Conservation (phyloP, 179 eudicot species). For the Beta macrorhiza region DNA sequence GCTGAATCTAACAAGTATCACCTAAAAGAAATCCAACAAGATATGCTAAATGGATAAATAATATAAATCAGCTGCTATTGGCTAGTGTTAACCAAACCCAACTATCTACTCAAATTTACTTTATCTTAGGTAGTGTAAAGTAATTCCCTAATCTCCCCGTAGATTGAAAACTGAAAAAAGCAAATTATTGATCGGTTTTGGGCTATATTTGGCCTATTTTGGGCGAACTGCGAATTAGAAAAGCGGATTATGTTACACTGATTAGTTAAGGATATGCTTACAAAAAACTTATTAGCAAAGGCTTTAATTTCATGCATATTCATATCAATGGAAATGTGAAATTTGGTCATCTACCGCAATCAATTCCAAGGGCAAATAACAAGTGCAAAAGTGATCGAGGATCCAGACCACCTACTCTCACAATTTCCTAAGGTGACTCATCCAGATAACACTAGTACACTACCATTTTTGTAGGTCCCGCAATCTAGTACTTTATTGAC, state of each 20-base stretch:
- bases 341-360: conserved; percentile 19
- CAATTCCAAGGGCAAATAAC: conserved; percentile 6
- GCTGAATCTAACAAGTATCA: neutral
- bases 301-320: too few species aligned
- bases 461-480: conserved; percentile 23
- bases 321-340: neutral
- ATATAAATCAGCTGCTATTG: conserved; percentile 2
- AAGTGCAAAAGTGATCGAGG: conserved; percentile 20
- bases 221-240: too few species aligned
- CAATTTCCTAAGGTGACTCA: conserved; percentile 12
- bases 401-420: conserved; percentile 10
- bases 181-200: too few species aligned
- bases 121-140: too few species aligned
- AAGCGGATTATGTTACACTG: too few species aligned
- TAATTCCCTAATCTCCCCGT: too few species aligned
- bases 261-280: neutral
- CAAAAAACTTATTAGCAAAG: conserved; percentile 15
- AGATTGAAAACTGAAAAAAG: too few species aligned
- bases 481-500: neutral
- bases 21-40: neutral
- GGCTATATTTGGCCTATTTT: too few species aligned
- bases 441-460: conserved; percentile 21
- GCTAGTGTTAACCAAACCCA: conserved; percentile 6
- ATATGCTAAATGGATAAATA: conserved; percentile 18
- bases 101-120: neutral